A percentile compares a stretch with the other conserved stretches of the same genome.
phyloP scores from a whole-genome alignment of 179 eudicot species.

The Amaranthus tricolor region DNA sequence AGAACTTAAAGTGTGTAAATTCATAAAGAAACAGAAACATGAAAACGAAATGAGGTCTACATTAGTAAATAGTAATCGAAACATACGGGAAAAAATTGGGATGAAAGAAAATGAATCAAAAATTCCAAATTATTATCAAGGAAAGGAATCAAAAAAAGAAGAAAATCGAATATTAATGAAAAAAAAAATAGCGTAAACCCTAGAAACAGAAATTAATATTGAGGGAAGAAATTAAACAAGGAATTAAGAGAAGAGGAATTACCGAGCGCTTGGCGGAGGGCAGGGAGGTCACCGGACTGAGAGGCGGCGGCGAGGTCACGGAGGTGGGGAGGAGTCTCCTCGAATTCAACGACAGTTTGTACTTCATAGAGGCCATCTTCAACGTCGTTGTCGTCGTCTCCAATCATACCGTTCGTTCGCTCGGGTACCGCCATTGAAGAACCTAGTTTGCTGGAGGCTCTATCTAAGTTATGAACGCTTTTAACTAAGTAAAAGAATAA shows the following conservation, averaged over 20 bases:
- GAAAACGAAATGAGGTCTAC: too few species aligned
- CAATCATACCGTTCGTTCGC: constrained; percentile 51
- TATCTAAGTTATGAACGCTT: too few species aligned
- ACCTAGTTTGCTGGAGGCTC: too few species aligned
- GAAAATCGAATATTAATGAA: neutral
- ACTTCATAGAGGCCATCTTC: constrained; percentile 44
- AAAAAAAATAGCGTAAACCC: neutral
- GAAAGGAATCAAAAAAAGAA: constrained; percentile 5
- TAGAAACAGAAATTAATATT: neutral
- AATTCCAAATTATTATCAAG: neutral
- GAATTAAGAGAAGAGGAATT: neutral
- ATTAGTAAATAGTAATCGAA: too few species aligned
- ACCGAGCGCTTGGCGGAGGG: constrained; percentile 71
- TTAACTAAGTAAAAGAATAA: too few species aligned
- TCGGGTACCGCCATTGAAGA: constrained; percentile 61
- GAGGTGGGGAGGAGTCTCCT: constrained; percentile 57
- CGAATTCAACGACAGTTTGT: constrained; percentile 24
- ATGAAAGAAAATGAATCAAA: too few species aligned
- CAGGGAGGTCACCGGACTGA: constrained; percentile 50
- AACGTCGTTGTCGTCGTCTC: constrained; percentile 61
- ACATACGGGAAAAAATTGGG: too few species aligned
- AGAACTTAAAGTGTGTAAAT: too few species aligned
- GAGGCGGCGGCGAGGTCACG: constrained; percentile 55
- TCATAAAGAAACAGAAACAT: too few species aligned
- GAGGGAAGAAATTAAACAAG: neutral